Evolutionary conservation across 73 alveolate species (phyloP).

Genomic region (Tetrahymena elliotti): DNA sequence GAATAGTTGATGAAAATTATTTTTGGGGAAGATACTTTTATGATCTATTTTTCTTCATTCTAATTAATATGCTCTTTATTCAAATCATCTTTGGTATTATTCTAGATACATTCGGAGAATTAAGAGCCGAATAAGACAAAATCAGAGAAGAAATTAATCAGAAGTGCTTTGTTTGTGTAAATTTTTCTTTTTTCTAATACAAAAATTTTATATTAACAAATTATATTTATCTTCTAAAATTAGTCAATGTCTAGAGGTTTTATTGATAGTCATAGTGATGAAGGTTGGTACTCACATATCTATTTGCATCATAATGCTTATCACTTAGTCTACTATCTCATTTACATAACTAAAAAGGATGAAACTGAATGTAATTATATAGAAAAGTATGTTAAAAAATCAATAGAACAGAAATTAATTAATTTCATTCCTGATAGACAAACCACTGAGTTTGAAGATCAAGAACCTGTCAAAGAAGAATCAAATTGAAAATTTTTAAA

Average conservation of each 20-base stretch:
- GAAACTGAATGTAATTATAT: conserved; percentile 51
- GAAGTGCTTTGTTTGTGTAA: conserved; percentile 87
- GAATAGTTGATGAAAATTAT: background rate
- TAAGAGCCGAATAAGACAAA: conserved; percentile 68
- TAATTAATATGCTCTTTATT: conserved; percentile 69
- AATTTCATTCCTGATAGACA: conserved; percentile 47
- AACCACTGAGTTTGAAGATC: background rate
- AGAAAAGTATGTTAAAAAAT: conserved; percentile 56
- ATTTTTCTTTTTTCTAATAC: background rate
- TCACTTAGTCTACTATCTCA: conserved; percentile 27
- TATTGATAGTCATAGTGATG: conserved; percentile 2
- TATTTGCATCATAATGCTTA: conserved; percentile 42
- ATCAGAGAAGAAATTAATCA: conserved; percentile 62
- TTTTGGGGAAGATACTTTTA: conserved; percentile 76
- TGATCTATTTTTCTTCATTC: conserved; percentile 79
- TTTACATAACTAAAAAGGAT: conserved; percentile 41
- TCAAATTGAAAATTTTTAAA: background rate
- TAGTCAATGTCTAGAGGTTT: conserved; percentile 18
- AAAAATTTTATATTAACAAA: conserved; percentile 51
- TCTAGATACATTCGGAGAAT: conserved; percentile 85
- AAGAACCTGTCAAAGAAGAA: background rate
- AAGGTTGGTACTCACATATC: conserved; percentile 43
- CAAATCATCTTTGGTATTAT: conserved; percentile 81
- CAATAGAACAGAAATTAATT: conserved; percentile 23
- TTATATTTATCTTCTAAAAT: conserved; percentile 9